Conservation (phyloP, 352 stramenopile species). For the Pythium myriotylum region DNA sequence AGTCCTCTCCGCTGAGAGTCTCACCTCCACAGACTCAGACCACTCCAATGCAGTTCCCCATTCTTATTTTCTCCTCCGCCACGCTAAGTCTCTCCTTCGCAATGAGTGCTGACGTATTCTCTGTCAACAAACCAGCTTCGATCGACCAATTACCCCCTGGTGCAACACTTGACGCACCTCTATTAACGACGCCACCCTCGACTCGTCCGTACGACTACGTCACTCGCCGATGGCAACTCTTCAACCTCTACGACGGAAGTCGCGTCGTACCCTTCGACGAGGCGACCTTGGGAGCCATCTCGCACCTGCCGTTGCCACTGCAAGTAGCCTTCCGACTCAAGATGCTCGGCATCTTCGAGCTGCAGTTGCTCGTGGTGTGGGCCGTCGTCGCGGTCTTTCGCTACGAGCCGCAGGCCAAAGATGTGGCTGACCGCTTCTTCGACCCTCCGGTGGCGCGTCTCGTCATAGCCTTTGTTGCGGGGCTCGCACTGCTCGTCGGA, state of each 20-base stretch:
- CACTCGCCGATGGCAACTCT: constrained; percentile 7
- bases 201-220: constrained; percentile 11
- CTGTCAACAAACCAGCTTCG: neutral
- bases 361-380: constrained; percentile 26
- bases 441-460: neutral
- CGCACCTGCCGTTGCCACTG: constrained; percentile 18
- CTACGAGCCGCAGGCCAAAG: neutral
- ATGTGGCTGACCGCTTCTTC: neutral
- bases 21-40: no score
- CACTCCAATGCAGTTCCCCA: no score
- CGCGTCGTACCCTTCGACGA: neutral
- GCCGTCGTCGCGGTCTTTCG: constrained; percentile 13
- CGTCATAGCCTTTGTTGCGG: constrained; percentile 1
- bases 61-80: no score
- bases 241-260: neutral
- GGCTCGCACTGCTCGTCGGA: constrained; percentile 18
- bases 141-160: neutral
- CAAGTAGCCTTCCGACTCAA: constrained; percentile 32
- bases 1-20: no score
- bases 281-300: constrained; percentile 11
- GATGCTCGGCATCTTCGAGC: constrained; percentile 28
- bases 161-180: neutral
- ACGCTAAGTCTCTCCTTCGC: no score
- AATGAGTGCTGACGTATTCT: no score
- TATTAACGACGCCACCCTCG: neutral